Evolutionary conservation across 768 basidiomycete species (phyloP), one percentile per base, ranked within the genome.

Genomic region (Cubamyces sp.): DNA sequence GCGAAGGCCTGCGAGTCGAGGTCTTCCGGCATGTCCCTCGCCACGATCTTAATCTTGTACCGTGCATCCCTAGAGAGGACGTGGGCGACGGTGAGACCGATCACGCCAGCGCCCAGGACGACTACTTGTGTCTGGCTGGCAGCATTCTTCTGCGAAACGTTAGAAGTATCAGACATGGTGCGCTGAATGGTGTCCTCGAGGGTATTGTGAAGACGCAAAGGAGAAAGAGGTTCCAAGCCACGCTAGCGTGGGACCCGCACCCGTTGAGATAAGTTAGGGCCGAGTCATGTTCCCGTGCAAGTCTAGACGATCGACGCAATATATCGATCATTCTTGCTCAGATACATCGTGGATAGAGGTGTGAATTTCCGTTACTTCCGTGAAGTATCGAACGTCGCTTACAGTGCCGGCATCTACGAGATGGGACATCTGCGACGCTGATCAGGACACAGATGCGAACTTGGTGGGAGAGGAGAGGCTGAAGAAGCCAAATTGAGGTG

Each of bases 1-100:
- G 81, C 74, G 72, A 79, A 82, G 4, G 74, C 78, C 54, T 80
- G 79, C 3, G 80, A 82, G 47, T 73, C 73, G 21, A 74, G 59
- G 61, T 77, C 76, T 16, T 75, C 74, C 0, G 78, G 78, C 69
- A 77, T 67, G 64, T 79, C 78, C 39, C 77, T 66, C 14, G 78
- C 77, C 26, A 79, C 67, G 21, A 79, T 64, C 2, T 71, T 73
- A 61, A 79, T 71, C 43, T 71, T 70, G 64, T 68, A 73, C 19
- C 64, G 68, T 37, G 68, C 53, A 39, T 68, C 56, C 30, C 66
- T 54, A 5, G 76, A 71, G 39, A 78, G 60, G 52, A 74, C 71
- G 62, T 78, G 71, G 0, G 79, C 81, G 12, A 77, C 72, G 2
- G 78, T 75, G 21, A 81, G 76, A 8, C 81, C 81, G 46, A 81